Percentiles rank a stretch among this genome's conserved stretches.
Conservation (phyloP, 1,284 basidiomycete genomes). For the Microbotryum lychnidis-dioicae region DNA sequence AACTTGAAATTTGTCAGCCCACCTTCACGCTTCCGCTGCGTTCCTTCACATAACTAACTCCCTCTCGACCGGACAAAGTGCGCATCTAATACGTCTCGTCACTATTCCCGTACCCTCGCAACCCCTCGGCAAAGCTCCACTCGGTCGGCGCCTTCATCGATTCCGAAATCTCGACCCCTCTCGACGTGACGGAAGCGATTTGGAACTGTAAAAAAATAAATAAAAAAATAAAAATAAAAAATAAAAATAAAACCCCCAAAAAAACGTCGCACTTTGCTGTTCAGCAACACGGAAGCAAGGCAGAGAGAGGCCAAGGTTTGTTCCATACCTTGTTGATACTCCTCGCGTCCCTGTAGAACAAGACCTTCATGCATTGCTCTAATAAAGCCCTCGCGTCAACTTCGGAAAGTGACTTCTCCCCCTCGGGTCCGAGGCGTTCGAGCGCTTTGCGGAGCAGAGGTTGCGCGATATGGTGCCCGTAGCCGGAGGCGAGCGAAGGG, state of each 20-base stretch:
- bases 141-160: conserved; percentile 66
- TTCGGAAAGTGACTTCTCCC: conserved; percentile 64
- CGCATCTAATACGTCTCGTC: conserved; percentile 24
- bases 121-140: conserved; percentile 88
- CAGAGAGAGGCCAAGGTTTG: too few species aligned
- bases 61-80: background rate
- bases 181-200: conserved; percentile 76
- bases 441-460: conserved; percentile 84
- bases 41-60: too few species aligned
- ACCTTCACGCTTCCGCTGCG: background rate
- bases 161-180: conserved; percentile 70
- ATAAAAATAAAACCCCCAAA: too few species aligned
- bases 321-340: conserved; percentile 81
- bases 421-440: conserved; percentile 46
- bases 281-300: too few species aligned
- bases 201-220: conserved; percentile 79
- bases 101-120: conserved; percentile 53
- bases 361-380: conserved; percentile 80
- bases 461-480: conserved; percentile 88
- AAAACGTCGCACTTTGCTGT: too few species aligned
- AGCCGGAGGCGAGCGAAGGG: conserved; percentile 93
- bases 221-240: too few species aligned
- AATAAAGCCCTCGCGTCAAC: conserved; percentile 72
- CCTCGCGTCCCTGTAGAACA: conserved; percentile 94
- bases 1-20: background rate